A percentile compares a stretch with the other conserved stretches of the same genome.
Conservation (phyloP, 2,329 filamentous ascomycete species). For the Colletotrichum brevisporum region DNA sequence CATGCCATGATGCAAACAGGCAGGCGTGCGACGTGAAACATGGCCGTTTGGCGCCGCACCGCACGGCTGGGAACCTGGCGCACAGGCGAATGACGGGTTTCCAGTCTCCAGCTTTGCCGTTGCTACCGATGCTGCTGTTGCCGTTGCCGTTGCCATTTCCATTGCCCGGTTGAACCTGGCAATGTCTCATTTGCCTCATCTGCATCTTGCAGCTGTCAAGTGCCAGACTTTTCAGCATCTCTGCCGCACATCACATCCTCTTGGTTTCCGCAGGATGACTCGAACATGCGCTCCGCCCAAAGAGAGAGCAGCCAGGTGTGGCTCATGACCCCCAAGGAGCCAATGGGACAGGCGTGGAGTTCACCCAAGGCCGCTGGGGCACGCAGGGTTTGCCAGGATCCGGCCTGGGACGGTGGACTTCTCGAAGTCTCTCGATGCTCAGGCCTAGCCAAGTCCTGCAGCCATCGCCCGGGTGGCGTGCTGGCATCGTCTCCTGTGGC, state of each 20-base stretch:
- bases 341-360: constrained; percentile 16
- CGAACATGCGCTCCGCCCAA: not conserved
- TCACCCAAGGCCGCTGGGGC: constrained; percentile 8
- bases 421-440: constrained; percentile 13
- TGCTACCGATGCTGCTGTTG: not conserved
- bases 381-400: constrained; percentile 19
- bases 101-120: constrained; percentile 8
- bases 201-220: constrained; percentile 25
- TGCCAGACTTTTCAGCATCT: constrained; percentile 6
- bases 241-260: constrained; percentile 5
- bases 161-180: not conserved
- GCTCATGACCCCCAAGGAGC: constrained; percentile 23
- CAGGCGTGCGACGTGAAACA: constrained; percentile 34
- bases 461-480: constrained; percentile 27
- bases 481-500: constrained; percentile 8
- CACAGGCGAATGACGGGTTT: constrained; percentile 14
- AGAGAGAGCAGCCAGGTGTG: constrained; percentile 15
- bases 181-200: constrained; percentile 6
- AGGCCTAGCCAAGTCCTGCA: not conserved
- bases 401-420: constrained; percentile 6
- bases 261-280: constrained; percentile 19
- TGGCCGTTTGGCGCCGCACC: constrained; percentile 33
- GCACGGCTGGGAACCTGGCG: constrained; percentile 18
- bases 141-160: too few species aligned
- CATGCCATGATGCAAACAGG: constrained; percentile 28